Evolutionary conservation across 768 basidiomycete species (phyloP), one percentile per base, ranked within the genome.

Genomic region (Calvatia gigantea): DNA sequence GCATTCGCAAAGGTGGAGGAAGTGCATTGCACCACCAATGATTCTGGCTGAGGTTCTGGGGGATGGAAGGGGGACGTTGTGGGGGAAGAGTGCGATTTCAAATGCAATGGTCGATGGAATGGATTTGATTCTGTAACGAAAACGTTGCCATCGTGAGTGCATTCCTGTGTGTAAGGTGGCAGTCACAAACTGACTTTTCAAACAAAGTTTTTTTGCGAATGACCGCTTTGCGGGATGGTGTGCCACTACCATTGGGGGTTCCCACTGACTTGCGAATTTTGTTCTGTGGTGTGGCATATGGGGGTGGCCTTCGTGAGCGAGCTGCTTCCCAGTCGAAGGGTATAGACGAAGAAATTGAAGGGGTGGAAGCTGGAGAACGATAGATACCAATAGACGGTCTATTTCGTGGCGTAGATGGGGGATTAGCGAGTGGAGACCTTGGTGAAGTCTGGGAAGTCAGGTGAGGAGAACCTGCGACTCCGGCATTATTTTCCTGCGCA

Each of bases 261-360:
- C 60, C 62, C 61, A 75, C 62, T 66, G 78, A 71, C 63, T 73
- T 70, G 59, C 76, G 77, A 38, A 72, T 71, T 65, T 78, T 82
- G 48, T 65, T 75, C 48, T 71, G 70, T 2, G 88, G 88, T 0
- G 85, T 84, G 2, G 74, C 75, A 75, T 87, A 93, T 2, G 91
- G 91, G 3, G 91, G 82, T 3, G 88, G 85, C 58, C 76, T 77
- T 47, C 80, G 75, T 0, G 82, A 77, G n/a, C 86, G 77, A 11
- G 85, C 91, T 0, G 91, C 91, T 28, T 89, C 86, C 91, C 91
- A 93, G 72, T 94, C 91, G 63, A 94, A 94, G 0, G 91, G 87
- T 7, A 78, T 69, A 6, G 87, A 86, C 1, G 87, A 85, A 4
- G 90, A 89, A 44, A 88, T 75, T 2, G 91, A 92, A 3, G 88